phyloP scores from a whole-genome alignment of 2,329 filamentous ascomycete species.

The Fusarium sp. region DNA sequence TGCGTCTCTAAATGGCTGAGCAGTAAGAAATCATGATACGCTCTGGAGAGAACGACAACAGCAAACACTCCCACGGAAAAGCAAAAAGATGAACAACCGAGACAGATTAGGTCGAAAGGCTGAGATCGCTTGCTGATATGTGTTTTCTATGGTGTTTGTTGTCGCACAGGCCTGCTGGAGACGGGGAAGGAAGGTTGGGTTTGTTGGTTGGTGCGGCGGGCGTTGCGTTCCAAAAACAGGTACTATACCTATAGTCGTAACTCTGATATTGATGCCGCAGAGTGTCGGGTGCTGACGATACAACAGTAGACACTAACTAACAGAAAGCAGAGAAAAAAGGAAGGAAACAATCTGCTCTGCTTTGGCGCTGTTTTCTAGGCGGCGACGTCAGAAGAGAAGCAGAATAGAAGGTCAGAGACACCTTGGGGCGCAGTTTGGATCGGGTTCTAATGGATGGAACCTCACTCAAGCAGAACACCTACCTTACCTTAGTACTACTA shows the following conservation, averaged over 20 bases:
- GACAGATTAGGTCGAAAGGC: background rate
- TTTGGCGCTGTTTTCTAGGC: constrained; percentile 26
- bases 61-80: constrained; percentile 23
- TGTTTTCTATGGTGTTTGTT: constrained; percentile 32
- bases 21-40: constrained; percentile 40
- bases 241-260: constrained; percentile 2
- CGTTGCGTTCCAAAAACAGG: constrained; percentile 25
- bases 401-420: constrained; percentile 35
- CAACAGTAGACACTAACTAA: constrained; percentile 14
- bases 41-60: constrained; percentile 19
- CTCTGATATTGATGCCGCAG: constrained; percentile 1
- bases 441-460: constrained; percentile 20
- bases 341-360: constrained; percentile 22
- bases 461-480: constrained; percentile 4
- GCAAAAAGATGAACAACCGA: background rate
- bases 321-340: constrained; percentile 12
- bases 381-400: constrained; percentile 39
- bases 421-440: constrained; percentile 44
- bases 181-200: constrained; percentile 23
- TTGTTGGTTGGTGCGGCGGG: constrained; percentile 11
- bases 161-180: constrained; percentile 41
- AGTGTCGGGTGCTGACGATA: constrained; percentile 2
- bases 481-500: background rate
- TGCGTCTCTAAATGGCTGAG: constrained; percentile 42
- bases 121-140: constrained; percentile 21